Evolutionary conservation across 441 rosid genomes (phyloP).

Genomic region (Biscutella laevigata): DNA sequence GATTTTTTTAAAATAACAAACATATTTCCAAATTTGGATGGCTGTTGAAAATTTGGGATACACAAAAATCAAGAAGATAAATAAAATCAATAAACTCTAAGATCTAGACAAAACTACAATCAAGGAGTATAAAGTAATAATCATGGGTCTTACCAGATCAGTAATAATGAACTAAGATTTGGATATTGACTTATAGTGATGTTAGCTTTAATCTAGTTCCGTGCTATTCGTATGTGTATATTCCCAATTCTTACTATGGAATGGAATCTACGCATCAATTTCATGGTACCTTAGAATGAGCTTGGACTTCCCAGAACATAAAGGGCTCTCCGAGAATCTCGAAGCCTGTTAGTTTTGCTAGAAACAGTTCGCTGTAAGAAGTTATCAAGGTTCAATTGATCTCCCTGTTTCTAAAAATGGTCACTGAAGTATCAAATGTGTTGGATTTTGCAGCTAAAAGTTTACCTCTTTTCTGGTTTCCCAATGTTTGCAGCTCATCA

Average conservation of each 20-base stretch:
- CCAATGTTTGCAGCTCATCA: conserved; percentile 57
- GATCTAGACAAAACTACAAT: neutral
- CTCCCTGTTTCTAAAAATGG: neutral
- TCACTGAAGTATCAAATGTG: neutral
- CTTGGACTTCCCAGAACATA: conserved; percentile 33
- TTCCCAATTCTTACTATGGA: neutral
- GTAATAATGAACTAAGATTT: conserved; percentile 12
- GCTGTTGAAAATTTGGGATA: neutral
- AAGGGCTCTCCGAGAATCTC: conserved; percentile 73
- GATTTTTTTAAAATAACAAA: no score
- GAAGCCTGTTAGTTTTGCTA: conserved; percentile 41
- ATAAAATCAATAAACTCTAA: no score
- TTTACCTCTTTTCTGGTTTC: neutral
- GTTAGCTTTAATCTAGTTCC: conserved; percentile 3
- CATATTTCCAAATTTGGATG: conserved; percentile 8
- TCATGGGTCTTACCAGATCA: neutral
- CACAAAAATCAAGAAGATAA: no score
- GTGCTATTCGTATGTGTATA: neutral
- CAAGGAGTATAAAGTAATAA: conserved; percentile 3
- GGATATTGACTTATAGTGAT: neutral
- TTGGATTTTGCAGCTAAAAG: neutral
- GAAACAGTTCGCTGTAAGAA: conserved; percentile 62
- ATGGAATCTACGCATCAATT: conserved; percentile 9
- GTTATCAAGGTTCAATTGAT: no score
- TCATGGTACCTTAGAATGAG: conserved; percentile 24